Evolutionary conservation across 306 rosid genomes (phyloP).

Genomic region (Erythrophleum fordii): DNA sequence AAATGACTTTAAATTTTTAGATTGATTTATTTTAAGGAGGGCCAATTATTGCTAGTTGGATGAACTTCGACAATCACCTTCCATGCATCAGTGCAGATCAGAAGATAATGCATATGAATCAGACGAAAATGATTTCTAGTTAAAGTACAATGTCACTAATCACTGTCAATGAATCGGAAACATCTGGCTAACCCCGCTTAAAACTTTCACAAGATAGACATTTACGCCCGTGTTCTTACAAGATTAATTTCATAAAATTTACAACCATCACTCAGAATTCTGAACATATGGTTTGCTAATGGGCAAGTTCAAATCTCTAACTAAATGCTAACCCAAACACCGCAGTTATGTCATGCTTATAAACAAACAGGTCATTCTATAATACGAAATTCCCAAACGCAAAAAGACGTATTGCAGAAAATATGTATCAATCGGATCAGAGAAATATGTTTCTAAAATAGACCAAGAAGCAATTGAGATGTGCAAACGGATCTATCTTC

Average conservation of each 20-base stretch:
- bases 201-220: background rate
- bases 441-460: conserved; percentile 9
- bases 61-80: conserved; percentile 25
- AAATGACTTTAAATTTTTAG: background rate
- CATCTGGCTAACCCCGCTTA: background rate
- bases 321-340: conserved; percentile 14
- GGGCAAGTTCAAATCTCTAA: background rate
- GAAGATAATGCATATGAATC: background rate
- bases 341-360: background rate
- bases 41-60: conserved; percentile 31
- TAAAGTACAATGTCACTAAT: conserved; percentile 11
- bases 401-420: background rate
- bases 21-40: background rate
- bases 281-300: conserved; percentile 7
- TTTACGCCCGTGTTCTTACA: background rate
- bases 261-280: conserved; percentile 12
- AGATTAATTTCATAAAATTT: conserved; percentile 15
- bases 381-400: background rate
- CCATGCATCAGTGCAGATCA: background rate
- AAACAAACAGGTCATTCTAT: background rate
- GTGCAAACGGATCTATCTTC: conserved; percentile 35
- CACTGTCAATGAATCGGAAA: background rate
- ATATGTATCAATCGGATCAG: conserved; percentile 6
- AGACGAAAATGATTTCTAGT: background rate
- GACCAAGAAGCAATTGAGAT: background rate